Evolutionary conservation across 2,329 filamentous ascomycete genomes (phyloP), one percentile per base, ranked within the genome.

Genomic region (Exophiala aquamarina): DNA sequence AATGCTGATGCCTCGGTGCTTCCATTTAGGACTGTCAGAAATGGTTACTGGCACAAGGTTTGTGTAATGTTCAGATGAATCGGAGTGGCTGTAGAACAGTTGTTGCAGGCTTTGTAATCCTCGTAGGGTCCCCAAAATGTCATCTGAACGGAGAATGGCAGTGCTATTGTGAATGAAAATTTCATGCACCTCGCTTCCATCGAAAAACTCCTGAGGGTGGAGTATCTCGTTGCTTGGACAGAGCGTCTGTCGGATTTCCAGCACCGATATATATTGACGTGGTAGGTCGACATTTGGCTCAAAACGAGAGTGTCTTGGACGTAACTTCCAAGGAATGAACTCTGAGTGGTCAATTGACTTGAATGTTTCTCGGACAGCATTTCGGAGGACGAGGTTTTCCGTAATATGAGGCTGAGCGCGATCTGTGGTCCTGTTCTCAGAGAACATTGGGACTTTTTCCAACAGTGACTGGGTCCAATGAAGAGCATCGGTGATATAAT

Each of bases 1-100:
- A 58, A 95, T 72, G 59, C 93, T 84, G 43, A 95, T 67, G 10
- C 90, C 89, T 35, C 90, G 83, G 66, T 94, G 87, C 11, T 76
- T 67, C 66, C 88, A 95, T 60, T 79, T 79, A 20, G 90, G 90
- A 43, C 73, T 68, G 66, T 95, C 90, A n/a, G 68, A 66, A 60
- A 95, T 87, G 0, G 70, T 64, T 3, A 94, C 76, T 0, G 90
- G 90, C 1, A 84, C 86, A 29, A 81, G 68, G 1, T 76, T 77
- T 1, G 85, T 89, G 70, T 95, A 95, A 1, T 75, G 66, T 9
- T 68, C 61, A 14, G 57, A 58, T 8, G 36, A 42, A 6, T 35
- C 44, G 13, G 61, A 61, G 41, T 63, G 60, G 7, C 55, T 49
- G 43, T 59, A 63, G 42, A 63, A 63, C 6, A 62, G 56, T 41